phyloP scores from a whole-genome alignment of 2,329 filamentous ascomycete genomes.

The Escovopsis sp. region DNA sequence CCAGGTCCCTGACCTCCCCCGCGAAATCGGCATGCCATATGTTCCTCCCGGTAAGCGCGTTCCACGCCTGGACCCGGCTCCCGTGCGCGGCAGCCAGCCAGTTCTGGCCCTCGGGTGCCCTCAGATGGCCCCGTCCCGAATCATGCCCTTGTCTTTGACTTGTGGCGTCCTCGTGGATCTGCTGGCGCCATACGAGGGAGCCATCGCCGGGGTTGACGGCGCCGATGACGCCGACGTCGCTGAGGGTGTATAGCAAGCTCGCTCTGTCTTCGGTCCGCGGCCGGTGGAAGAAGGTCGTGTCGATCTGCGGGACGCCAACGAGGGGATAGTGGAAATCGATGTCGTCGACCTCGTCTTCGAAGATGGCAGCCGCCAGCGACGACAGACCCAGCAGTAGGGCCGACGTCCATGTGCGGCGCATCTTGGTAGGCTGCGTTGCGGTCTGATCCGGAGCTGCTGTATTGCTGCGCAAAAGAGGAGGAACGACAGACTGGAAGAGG shows the following conservation, averaged over 20 bases:
- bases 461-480: not conserved
- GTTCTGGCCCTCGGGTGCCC: conserved; percentile 65
- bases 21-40: conserved; percentile 55
- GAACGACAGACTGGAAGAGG: conserved; percentile 1
- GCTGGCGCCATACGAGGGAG: conserved; percentile 72
- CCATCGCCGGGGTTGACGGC: conserved; percentile 84
- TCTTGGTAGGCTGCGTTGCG: conserved; percentile 6
- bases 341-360: conserved; percentile 78
- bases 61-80: conserved; percentile 62
- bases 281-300: conserved; percentile 89
- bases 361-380: conserved; percentile 48
- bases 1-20: conserved; percentile 51
- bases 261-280: conserved; percentile 71
- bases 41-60: conserved; percentile 64
- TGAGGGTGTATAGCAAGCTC: conserved; percentile 81
- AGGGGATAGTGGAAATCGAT: conserved; percentile 90
- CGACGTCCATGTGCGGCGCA: conserved; percentile 23
- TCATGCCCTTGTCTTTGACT: no score
- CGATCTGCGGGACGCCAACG: conserved; percentile 64
- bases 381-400: conserved; percentile 25
- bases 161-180: conserved; percentile 39
- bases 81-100: conserved; percentile 63
- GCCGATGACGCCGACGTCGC: conserved; percentile 68
- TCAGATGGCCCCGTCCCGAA: conserved; percentile 32
- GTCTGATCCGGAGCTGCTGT: not conserved